These are phyloP conservation scores for Coprinellus micaceus DNA, from an alignment of 768 basidiomycete genomes.

Conservation along the genomic window DNA sequence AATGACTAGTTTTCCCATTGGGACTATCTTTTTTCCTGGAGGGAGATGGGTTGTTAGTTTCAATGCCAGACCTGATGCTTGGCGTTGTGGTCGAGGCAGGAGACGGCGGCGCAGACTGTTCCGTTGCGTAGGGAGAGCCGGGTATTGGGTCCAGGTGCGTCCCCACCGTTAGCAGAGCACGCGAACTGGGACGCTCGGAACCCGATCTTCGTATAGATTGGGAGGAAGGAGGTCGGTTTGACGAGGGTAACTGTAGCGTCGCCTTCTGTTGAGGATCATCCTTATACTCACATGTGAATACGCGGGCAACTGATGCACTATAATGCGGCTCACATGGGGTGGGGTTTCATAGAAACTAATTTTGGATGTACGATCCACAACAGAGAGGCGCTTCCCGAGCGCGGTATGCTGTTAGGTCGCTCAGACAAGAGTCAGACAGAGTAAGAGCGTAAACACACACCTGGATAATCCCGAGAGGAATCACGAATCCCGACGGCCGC, in stretches of 20 bases:
- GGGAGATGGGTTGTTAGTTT: slow-evolving; percentile 29
- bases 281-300: not conserved
- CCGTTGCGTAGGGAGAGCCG: slow-evolving; percentile 64
- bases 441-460: slow-evolving; percentile 33
- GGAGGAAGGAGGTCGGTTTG: slow-evolving; percentile 9
- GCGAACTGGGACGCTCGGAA: slow-evolving; percentile 22
- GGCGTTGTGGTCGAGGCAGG: slow-evolving; percentile 39
- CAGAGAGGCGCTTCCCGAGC: slow-evolving; percentile 12
- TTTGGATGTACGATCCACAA: not conserved
- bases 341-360: slow-evolving; percentile 1
- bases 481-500: slow-evolving; percentile 84
- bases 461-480: slow-evolving; percentile 86
- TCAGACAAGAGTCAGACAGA: not conserved
- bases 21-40: slow-evolving; percentile 19
- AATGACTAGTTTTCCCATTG: slow-evolving; percentile 19
- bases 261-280: not conserved
- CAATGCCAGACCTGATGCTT: slow-evolving; percentile 11
- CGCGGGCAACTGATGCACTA: slow-evolving; percentile 5
- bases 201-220: slow-evolving; percentile 23
- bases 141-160: slow-evolving; percentile 62
- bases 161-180: slow-evolving; percentile 30
- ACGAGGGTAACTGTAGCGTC: slow-evolving; percentile 6
- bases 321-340: slow-evolving; percentile 21
- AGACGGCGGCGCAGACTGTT: slow-evolving; percentile 56
- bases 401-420: slow-evolving; percentile 13